Base-by-base conservation (phyloP, 1,284 basidiomycete species). In the Melampsora larici-populina region DNA sequence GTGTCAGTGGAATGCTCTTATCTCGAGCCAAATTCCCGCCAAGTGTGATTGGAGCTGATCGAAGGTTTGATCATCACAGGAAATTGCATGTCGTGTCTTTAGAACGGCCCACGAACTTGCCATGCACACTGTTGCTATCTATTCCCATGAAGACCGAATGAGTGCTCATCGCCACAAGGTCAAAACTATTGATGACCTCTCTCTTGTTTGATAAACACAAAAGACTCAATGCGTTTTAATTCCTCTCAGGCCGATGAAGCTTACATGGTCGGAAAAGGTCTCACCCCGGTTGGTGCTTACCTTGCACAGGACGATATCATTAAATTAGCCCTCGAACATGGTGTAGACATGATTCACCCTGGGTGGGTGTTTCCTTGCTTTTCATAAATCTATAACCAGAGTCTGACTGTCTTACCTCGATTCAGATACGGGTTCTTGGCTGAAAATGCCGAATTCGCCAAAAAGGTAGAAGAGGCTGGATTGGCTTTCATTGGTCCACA, bases 61-160 rank as follows among this genome's bases (percentile, higher is more conserved):
- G 43, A 60, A 36, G 36, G 36, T 36, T 36, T 36, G 9, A 36
- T 36, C 36, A 4, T 80, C 8, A 11, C 82, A 95, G 93, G 96
- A 99, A 91, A 99, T 99, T 84, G 97, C 97, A 43, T 94, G 98
- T 83, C 92, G 97, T 84, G 94, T 99, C 71, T 97, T 99, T 88
- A 89, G 97, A 83, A 98, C 97, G 1, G 93, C 97, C 74, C 96
- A 99, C 87, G 97, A 99, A 85, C 89, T 99, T 79, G 97, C 95
- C 48, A 97, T 99, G 94, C 93, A 96, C 84, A 97, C 96, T 71
- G 97, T 99, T 77, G 96, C 97, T 64, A 97, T 99, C 86, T 99
- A 93, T 87, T 97, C 94, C n/a, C 91, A 88, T 84, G 97, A 99
- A 86, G 97, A 99, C 87, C 89, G 97, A 80, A 89, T 98, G 86